A percentile compares a stretch with the other conserved stretches of the same genome.
Conservation (phyloP, 495 filamentous ascomycete genomes). For the Trichocladium uniseriatum region DNA sequence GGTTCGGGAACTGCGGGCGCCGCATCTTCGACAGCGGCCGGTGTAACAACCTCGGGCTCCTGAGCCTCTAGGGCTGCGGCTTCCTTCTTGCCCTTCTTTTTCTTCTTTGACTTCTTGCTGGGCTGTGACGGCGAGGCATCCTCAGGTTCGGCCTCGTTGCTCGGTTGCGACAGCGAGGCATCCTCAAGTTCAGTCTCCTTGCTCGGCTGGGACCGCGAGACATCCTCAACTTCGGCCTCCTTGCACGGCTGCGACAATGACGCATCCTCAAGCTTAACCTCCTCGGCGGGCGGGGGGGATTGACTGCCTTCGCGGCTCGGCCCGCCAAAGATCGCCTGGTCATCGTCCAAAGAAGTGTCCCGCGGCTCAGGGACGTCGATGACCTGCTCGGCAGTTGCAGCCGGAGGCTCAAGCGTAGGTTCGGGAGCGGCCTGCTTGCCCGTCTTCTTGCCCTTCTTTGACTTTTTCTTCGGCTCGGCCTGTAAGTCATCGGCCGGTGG, state of each 20-base stretch:
- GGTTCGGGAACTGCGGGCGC: no score
- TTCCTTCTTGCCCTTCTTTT: constrained; percentile 20
- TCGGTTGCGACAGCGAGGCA: no score
- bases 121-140: background rate
- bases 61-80: constrained; percentile 8
- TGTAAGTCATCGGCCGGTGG: background rate
- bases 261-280: background rate
- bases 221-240: no score
- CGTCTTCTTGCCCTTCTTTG: constrained; percentile 21
- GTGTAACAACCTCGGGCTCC: background rate
- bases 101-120: constrained; percentile 20
- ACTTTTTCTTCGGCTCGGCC: constrained; percentile 1
- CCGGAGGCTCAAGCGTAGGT: background rate
- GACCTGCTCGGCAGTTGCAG: background rate
- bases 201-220: no score
- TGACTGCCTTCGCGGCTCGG: constrained; percentile 3
- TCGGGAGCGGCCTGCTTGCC: constrained; percentile 15
- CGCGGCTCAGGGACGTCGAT: constrained; percentile 6
- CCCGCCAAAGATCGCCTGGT: background rate
- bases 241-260: constrained; percentile 2
- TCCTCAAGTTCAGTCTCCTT: no score
- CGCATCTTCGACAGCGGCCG: background rate
- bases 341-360: background rate
- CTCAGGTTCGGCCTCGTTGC: constrained; percentile 12
- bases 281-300: background rate